Conservation (phyloP, 2,329 filamentous ascomycete genomes). For the Fusarium oxysporum region DNA sequence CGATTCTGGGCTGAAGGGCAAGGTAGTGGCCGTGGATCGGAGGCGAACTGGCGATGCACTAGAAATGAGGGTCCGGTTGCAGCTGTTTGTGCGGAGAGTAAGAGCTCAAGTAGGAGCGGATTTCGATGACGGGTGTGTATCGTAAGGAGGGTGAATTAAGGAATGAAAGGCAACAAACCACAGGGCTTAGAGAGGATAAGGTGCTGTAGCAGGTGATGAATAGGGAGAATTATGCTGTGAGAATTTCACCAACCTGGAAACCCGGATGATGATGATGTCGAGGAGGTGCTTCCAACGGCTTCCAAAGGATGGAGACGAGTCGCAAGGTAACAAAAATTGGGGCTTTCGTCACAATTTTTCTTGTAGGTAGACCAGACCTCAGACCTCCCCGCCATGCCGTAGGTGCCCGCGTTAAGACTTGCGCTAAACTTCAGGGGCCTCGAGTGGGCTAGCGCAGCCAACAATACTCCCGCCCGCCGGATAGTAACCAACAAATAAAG, state of each 20-base stretch:
- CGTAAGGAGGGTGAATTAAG: constrained; percentile 24
- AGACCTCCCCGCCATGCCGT: constrained; percentile 40
- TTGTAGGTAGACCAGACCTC: constrained; percentile 5
- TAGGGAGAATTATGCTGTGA: constrained; percentile 10
- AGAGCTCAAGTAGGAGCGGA: constrained; percentile 36
- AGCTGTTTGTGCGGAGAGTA: constrained; percentile 39
- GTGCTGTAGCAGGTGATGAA: constrained; percentile 4
- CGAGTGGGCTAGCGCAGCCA: constrained; percentile 29
- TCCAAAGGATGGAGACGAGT: constrained; percentile 37
- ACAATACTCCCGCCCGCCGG: constrained; percentile 8
- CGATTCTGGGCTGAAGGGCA: constrained; percentile 18
- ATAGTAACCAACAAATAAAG: constrained; percentile 15
- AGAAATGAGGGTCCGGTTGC: constrained; percentile 37
- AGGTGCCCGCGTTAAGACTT: constrained; percentile 19
- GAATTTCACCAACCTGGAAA: constrained; percentile 32
- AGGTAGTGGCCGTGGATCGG: constrained; percentile 27
- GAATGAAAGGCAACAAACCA: constrained; percentile 12
- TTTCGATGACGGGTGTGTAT: constrained; percentile 7
- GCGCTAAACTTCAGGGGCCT: constrained; percentile 31
- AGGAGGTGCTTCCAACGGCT: constrained; percentile 44
- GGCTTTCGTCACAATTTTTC: constrained; percentile 50
- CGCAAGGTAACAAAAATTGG: constrained; percentile 43
- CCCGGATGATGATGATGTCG: constrained; percentile 42
- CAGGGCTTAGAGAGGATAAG: neutral
- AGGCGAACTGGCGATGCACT: constrained; percentile 30